Percentiles rank a stretch among this genome's conserved stretches.
These are phyloP conservation scores for Phyllachora maydis DNA, from an alignment of 2,329 filamentous ascomycete species.

Conservation along the genomic window DNA sequence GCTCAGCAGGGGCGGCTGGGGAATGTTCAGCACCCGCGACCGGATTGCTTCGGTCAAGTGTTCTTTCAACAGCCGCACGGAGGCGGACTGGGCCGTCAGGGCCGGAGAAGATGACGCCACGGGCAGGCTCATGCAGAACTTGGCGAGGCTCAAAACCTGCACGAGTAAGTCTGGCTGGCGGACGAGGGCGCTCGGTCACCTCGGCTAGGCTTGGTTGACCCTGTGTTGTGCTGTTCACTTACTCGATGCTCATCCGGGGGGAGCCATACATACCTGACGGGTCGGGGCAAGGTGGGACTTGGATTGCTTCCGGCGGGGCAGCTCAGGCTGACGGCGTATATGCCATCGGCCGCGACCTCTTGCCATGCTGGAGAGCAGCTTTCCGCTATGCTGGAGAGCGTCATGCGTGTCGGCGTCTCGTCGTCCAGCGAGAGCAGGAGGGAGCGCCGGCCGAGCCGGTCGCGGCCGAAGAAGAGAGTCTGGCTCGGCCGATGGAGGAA, in stretches of 20 bases:
- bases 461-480: conserved; percentile 63
- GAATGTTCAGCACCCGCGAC: conserved; percentile 44
- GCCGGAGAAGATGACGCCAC: conserved; percentile 4
- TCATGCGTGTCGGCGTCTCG: conserved; percentile 20
- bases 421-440: conserved; percentile 38
- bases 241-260: too few species aligned
- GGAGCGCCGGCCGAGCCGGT: conserved; percentile 73
- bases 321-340: conserved; percentile 54
- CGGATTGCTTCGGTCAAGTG: conserved; percentile 40
- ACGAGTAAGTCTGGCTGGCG: conserved; percentile 18
- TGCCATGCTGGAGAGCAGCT: conserved; percentile 32
- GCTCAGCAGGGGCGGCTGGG: conserved; percentile 19
- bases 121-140: conserved; percentile 20
- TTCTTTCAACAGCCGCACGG: conserved; percentile 29
- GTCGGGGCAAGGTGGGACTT: too few species aligned
- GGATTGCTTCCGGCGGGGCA: too few species aligned
- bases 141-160: conserved; percentile 31
- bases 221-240: too few species aligned
- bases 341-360: conserved; percentile 70
- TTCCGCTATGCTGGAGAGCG: conserved; percentile 53
- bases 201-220: too few species aligned
- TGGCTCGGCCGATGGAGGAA: conserved; percentile 47
- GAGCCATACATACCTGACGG: too few species aligned
- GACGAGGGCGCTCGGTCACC: too few species aligned
- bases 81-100: conserved; percentile 19